Percentiles rank a stretch among this genome's conserved stretches.
Conservation (phyloP, 2,329 filamentous ascomycete genomes). For the Exophiala spinifera region DNA sequence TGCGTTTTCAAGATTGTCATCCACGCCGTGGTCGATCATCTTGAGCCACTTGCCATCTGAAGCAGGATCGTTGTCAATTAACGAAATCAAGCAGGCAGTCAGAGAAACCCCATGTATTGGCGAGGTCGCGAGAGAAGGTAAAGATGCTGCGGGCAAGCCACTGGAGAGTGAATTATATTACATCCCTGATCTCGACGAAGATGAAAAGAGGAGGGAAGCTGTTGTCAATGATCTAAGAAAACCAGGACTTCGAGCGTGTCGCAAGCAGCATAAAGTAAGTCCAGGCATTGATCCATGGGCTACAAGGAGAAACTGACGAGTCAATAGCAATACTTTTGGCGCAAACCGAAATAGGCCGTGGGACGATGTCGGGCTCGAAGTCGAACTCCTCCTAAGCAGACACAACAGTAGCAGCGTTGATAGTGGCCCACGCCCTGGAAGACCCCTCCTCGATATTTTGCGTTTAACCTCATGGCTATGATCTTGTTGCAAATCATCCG, state of each 20-base stretch:
- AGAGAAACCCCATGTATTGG: constrained; percentile 76
- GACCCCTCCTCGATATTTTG: too few species aligned
- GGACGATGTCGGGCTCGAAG: too few species aligned
- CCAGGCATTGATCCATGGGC: neutral
- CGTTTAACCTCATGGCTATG: too few species aligned
- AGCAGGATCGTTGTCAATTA: constrained; percentile 52
- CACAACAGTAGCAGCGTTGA: too few species aligned
- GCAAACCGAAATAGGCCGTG: constrained; percentile 54
- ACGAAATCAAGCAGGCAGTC: constrained; percentile 67
- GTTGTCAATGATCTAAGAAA: constrained; percentile 84
- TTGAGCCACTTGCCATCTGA: constrained; percentile 72
- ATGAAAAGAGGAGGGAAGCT: constrained; percentile 72
- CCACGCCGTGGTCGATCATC: constrained; percentile 85
- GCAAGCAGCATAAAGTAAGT: constrained; percentile 94
- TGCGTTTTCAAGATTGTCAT: constrained; percentile 88
- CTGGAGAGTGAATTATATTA: constrained; percentile 98
- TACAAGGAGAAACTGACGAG: constrained; percentile 11
- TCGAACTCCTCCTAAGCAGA: too few species aligned
- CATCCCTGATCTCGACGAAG: constrained; percentile 78
- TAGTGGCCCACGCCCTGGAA: too few species aligned
- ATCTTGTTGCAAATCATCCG: neutral
- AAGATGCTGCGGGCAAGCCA: constrained; percentile 89
- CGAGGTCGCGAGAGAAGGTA: constrained; percentile 83
- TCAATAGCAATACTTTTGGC: constrained; percentile 69
- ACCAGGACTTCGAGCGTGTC: constrained; percentile 81